Conservation (phyloP, 306 rosid species). For the Quercus agrifolia region DNA sequence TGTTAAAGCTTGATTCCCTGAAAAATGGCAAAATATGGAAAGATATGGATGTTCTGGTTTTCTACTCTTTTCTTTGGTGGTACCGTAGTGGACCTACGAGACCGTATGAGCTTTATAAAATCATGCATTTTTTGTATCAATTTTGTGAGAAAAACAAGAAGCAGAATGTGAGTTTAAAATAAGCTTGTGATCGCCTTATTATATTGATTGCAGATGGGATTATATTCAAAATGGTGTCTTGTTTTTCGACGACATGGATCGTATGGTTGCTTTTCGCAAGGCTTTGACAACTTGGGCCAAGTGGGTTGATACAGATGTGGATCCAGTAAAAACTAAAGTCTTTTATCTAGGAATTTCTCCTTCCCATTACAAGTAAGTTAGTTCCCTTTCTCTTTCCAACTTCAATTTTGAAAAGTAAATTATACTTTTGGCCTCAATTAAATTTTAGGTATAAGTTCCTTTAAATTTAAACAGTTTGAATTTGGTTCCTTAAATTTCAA, state of each 20-base stretch:
- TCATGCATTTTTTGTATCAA: neutral
- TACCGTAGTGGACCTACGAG: conserved; percentile 50
- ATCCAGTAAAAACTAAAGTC: conserved; percentile 43
- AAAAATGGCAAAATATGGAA: too few species aligned
- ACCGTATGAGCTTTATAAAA: conserved; percentile 44
- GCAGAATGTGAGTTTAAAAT: neutral
- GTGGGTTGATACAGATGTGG: conserved; percentile 53
- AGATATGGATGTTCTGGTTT: conserved; percentile 28
- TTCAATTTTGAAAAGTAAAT: too few species aligned
- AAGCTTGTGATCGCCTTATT: neutral
- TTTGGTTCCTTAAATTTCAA: too few species aligned
- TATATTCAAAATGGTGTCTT: too few species aligned
- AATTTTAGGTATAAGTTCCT: too few species aligned
- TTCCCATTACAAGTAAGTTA: conserved; percentile 50
- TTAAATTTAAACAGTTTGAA: too few species aligned
- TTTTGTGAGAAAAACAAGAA: neutral
- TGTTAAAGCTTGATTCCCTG: conserved; percentile 61
- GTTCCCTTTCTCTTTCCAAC: too few species aligned
- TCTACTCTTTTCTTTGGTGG: conserved; percentile 90
- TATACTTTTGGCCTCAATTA: too few species aligned
- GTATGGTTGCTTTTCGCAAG: too few species aligned
- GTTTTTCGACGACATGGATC: too few species aligned
- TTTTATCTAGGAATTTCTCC: conserved; percentile 76
- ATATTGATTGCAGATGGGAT: conserved; percentile 34
- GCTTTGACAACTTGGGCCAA: conserved; percentile 23